Base-by-base conservation (phyloP, 768 basidiomycete species). In the Hemileccinum rubropunctum region DNA sequence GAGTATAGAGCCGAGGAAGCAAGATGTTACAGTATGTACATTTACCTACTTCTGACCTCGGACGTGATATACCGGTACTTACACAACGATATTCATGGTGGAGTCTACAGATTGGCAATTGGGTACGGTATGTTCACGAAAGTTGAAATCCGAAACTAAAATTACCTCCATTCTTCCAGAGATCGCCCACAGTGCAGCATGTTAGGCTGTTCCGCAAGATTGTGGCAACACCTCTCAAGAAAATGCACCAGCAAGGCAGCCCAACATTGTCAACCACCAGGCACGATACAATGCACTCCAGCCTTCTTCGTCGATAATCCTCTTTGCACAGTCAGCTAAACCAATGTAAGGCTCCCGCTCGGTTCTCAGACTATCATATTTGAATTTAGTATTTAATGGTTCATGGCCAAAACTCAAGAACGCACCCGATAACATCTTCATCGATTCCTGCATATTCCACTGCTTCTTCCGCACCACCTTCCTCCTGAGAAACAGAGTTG, bases 391-490 rank as follows among this genome's bases (percentile, higher is more conserved):
- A 6, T 13, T 18, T 1, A 0, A 23, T 14, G 8, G 9, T 12
- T 21, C 18, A 10, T n/a, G 34, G 26, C 13, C 15, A 12, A 12
- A 28, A 10, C 12, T 14, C 5, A 37, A 23, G 33, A 23, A 63
- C 82, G 44, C 57, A 88, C 87, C 88, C 89, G 54, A 93, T 90
- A 15, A 93, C 91, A 57, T 93, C 91, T 60, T 93, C 90, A 23
- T 86, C 83, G 6, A 73, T 67, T 14, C 84, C 86, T 21, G 80
- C 74, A 57, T 82, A 92, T 56, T 88, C 86, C 6, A 71, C 67
- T 1, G 71, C 69, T 40, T 81, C 78, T 50, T 88, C 79, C 3
- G 71, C 72, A 57, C 83, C 23, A 3, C 23, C 23, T 23, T 81
- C 80, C 57, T 91, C 88, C 60, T 89, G 86, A 4, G 81, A 71